Percentiles rank a stretch among this genome's conserved stretches.
These are phyloP conservation scores for Kwoniella shandongensis DNA, from an alignment of 768 basidiomycete species.

Conservation along the genomic window DNA sequence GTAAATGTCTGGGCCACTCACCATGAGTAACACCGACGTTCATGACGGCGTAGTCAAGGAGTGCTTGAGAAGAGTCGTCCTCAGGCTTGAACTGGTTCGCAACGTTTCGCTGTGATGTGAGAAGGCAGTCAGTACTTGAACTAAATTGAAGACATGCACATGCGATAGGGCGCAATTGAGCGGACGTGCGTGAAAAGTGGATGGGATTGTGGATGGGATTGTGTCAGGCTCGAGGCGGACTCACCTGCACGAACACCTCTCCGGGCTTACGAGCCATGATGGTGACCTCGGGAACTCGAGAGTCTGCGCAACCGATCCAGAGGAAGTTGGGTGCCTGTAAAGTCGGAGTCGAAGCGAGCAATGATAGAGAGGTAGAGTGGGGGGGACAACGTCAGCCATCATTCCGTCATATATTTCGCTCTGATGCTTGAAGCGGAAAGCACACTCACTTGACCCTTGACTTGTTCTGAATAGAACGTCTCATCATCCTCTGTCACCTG, in stretches of 20 bases:
- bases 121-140: too few relatives aligned
- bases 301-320: constrained; percentile 63
- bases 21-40: constrained; percentile 74
- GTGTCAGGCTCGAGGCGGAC: constrained; percentile 10
- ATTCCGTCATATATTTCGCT: background rate
- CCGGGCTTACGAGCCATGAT: constrained; percentile 61
- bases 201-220: background rate
- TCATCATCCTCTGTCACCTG: constrained; percentile 62
- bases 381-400: constrained; percentile 22
- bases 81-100: constrained; percentile 80
- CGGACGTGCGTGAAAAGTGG: background rate
- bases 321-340: constrained; percentile 46
- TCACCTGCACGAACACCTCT: constrained; percentile 63
- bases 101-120: constrained; percentile 69
- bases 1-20: constrained; percentile 53
- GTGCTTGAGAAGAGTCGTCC: constrained; percentile 71
- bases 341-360: background rate
- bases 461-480: constrained; percentile 63
- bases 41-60: constrained; percentile 71
- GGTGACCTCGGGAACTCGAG: constrained; percentile 77
- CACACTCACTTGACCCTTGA: constrained; percentile 65
- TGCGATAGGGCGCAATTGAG: background rate
- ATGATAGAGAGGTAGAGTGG: background rate
- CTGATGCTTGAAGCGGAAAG: constrained; percentile 57
- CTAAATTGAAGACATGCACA: background rate